Evolutionary conservation across 768 basidiomycete genomes (phyloP).

Genomic region (Dacryopinax primogenitus): DNA sequence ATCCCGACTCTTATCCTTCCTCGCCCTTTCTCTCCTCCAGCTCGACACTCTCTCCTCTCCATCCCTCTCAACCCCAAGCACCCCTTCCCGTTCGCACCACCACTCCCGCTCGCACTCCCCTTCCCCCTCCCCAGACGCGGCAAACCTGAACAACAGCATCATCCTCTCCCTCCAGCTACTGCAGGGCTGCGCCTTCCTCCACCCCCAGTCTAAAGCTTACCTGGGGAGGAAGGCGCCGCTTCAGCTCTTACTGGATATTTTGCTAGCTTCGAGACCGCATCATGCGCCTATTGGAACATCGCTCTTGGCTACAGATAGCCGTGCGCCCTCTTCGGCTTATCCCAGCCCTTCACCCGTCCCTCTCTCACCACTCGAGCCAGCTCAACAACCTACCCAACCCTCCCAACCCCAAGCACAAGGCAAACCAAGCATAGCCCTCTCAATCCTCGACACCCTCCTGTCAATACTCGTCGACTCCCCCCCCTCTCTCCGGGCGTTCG

Average conservation of each 20-base stretch:
- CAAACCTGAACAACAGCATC: conserved; percentile 40
- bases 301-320: conserved; percentile 26
- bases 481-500: conserved; percentile 60
- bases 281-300: neutral
- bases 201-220: conserved; percentile 51
- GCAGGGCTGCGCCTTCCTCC: conserved; percentile 64
- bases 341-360: conserved; percentile 15
- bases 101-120: neutral
- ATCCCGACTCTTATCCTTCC: conserved; percentile 50
- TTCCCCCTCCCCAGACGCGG: conserved; percentile 33
- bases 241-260: conserved; percentile 62
- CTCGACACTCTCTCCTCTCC: conserved; percentile 29
- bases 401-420: conserved; percentile 13
- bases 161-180: conserved; percentile 51
- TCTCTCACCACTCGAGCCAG: neutral
- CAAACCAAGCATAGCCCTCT: conserved; percentile 41
- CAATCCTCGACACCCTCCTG: conserved; percentile 68
- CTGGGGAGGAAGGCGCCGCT: conserved; percentile 55
- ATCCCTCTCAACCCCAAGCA: neutral
- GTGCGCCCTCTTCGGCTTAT: conserved; percentile 9
- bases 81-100: neutral
- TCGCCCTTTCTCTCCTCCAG: conserved; percentile 28
- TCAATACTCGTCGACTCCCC: conserved; percentile 84
- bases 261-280: conserved; percentile 28
- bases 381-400: conserved; percentile 17